phyloP scores from a whole-genome alignment of 129 eudicot species.

The Dittrichia graveolens region DNA sequence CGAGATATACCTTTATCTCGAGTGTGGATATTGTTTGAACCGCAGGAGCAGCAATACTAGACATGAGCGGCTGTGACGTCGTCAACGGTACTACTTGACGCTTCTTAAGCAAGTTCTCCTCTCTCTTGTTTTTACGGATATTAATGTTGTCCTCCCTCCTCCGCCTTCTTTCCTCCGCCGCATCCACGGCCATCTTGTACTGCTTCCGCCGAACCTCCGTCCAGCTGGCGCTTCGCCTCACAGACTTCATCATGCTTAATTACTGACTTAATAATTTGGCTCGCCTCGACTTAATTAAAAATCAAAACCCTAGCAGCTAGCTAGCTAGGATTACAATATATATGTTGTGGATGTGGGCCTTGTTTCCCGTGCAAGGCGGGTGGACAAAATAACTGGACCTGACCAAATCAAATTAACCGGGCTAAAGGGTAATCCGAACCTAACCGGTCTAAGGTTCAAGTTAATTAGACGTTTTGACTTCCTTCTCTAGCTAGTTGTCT shows the following conservation, averaged over 20 bases:
- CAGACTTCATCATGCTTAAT: too few relatives aligned
- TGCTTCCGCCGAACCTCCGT: constrained; percentile 76
- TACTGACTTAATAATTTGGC: constrained; percentile 28
- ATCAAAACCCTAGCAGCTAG: constrained; percentile 31
- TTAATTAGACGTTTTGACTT: too few relatives aligned
- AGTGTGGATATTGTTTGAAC: constrained; percentile 31
- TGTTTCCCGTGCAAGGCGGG: too few relatives aligned
- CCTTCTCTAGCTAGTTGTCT: too few relatives aligned
- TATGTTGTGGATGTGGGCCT: too few relatives aligned
- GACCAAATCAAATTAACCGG: too few relatives aligned
- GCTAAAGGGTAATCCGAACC: too few relatives aligned
- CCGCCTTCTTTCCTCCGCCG: constrained; percentile 72
- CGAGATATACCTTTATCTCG: constrained; percentile 59
- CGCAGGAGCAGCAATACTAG: constrained; percentile 34
- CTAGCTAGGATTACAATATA: too few relatives aligned
- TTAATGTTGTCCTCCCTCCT: constrained; percentile 79
- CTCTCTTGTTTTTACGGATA: constrained; percentile 77
- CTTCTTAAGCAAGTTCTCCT: constrained; percentile 77
- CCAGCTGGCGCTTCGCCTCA: constrained; percentile 63
- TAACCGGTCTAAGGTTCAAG: too few relatives aligned
- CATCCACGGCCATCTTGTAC: constrained; percentile 79
- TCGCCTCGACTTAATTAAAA: background rate
- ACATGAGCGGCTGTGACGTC: constrained; percentile 40
- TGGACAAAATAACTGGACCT: too few relatives aligned
- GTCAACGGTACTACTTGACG: constrained; percentile 56